These are phyloP conservation scores for Bryum argenteum DNA, from an alignment of 225 moss, liverwort and hornwort genomes.

Conservation along the genomic window DNA sequence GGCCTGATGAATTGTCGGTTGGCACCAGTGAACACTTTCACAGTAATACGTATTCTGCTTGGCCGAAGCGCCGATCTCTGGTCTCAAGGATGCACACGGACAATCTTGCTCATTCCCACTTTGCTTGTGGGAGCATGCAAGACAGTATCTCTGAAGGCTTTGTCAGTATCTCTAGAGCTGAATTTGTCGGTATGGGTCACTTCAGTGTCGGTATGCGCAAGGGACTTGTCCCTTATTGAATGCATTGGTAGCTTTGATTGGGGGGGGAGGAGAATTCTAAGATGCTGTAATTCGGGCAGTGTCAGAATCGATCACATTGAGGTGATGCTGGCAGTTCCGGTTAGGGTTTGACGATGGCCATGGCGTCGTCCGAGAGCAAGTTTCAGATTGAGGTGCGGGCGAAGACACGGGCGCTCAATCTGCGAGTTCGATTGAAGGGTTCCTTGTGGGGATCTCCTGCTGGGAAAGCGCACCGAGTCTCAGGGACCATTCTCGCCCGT, in stretches of 20 bases:
- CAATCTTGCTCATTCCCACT: not conserved
- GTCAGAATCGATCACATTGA: not conserved
- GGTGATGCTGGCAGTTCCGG: not conserved
- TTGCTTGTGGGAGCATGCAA: not conserved
- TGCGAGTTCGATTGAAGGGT: conserved; percentile 41
- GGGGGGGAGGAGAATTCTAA: not conserved
- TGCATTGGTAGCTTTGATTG: not conserved
- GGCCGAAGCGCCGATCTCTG: not conserved
- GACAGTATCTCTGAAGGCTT: not conserved
- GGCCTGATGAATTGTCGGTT: not conserved
- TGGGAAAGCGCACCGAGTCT: conserved; percentile 27
- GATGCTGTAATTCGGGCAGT: not conserved
- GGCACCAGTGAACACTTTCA: conserved; percentile 1
- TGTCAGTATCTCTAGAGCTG: not conserved
- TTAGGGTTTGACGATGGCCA: conserved; percentile 31
- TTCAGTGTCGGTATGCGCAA: not conserved
- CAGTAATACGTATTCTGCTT: not conserved
- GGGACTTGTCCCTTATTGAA: not conserved
- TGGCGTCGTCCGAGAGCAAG: conserved; percentile 35
- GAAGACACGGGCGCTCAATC: conserved; percentile 27
- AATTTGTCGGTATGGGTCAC: not conserved
- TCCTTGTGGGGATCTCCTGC: conserved; percentile 33
- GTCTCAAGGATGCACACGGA: not conserved
- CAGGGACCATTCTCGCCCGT: conserved; percentile 40
- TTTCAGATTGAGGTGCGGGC: conserved; percentile 36